Conservation (phyloP, 2,329 filamentous ascomycete genomes). For the Paracorniculantispora psalliotae region DNA sequence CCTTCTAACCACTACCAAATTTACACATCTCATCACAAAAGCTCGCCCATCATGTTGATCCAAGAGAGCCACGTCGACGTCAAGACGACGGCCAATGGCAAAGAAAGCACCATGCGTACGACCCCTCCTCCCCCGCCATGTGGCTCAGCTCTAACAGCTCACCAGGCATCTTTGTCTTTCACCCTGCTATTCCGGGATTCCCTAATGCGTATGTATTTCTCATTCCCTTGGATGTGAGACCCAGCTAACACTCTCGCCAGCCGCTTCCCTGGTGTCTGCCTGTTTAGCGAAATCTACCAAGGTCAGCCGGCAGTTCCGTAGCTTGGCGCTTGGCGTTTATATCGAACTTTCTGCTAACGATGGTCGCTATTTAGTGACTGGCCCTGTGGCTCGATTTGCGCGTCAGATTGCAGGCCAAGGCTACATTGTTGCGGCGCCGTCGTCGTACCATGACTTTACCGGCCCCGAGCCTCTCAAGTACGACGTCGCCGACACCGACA, state of each 20-base stretch:
- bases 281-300: slow-evolving; percentile 96
- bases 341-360: background rate
- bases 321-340: slow-evolving; percentile 8
- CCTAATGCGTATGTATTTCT: slow-evolving; percentile 65
- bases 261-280: slow-evolving; percentile 75
- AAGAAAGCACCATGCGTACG: slow-evolving; percentile 50
- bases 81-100: slow-evolving; percentile 46
- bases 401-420: slow-evolving; percentile 88
- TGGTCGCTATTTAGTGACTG: slow-evolving; percentile 62
- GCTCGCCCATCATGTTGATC: slow-evolving; percentile 41
- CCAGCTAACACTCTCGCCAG: slow-evolving; percentile 28
- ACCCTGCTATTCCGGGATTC: slow-evolving; percentile 78
- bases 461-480: slow-evolving; percentile 80
- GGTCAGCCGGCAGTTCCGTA: slow-evolving; percentile 43
- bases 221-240: background rate
- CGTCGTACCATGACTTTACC: slow-evolving; percentile 89
- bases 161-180: slow-evolving; percentile 81
- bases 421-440: slow-evolving; percentile 88
- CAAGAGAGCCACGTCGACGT: slow-evolving; percentile 50
- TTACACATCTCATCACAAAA: background rate
- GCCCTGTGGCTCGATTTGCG: slow-evolving; percentile 82
- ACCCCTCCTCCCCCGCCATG: background rate
- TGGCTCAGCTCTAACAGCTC: background rate
- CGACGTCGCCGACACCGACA: slow-evolving; percentile 80
- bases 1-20: too few species aligned